Percentiles rank a stretch among this genome's conserved stretches.
Conservation (phyloP, 805 yeast species). For the Tetrapisispora fleetii region DNA sequence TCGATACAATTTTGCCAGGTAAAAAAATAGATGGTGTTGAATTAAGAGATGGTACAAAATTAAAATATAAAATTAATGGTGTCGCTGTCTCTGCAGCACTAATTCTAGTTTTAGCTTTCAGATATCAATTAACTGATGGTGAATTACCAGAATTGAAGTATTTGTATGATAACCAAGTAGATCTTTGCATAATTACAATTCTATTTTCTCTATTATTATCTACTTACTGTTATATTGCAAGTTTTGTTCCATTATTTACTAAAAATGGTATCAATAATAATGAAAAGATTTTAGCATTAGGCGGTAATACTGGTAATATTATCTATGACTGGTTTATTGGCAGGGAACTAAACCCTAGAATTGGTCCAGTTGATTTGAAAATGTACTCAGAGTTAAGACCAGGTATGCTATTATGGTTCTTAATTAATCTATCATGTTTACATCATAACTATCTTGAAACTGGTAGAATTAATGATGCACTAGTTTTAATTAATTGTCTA, state of each 20-base stretch:
- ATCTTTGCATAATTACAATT: slow-evolving; percentile 52
- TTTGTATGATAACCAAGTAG: slow-evolving; percentile 57
- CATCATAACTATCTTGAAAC: slow-evolving; percentile 64
- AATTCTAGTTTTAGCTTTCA: slow-evolving; percentile 35
- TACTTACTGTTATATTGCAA: slow-evolving; percentile 50
- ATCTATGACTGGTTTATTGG: slow-evolving; percentile 96
- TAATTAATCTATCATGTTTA: slow-evolving; percentile 66
- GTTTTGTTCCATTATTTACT: slow-evolving; percentile 48
- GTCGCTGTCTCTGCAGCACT: slow-evolving; percentile 39
- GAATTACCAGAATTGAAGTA: slow-evolving; percentile 71
- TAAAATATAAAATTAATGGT: slow-evolving; percentile 80
- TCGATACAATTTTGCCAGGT: slow-evolving; percentile 66
- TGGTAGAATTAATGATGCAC: slow-evolving; percentile 60
- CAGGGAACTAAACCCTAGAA: slow-evolving; percentile 85
- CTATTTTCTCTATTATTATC: slow-evolving; percentile 58
- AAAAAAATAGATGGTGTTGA: slow-evolving; percentile 50
- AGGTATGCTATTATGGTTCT: slow-evolving; percentile 78
- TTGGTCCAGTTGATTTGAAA: slow-evolving; percentile 76
- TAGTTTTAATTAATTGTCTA: slow-evolving; percentile 54
- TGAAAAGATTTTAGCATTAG: slow-evolving; percentile 68
- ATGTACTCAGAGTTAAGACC: slow-evolving; percentile 91
- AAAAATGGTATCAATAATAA: slow-evolving; percentile 44
- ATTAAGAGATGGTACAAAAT: slow-evolving; percentile 64
- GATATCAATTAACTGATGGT: slow-evolving; percentile 44
- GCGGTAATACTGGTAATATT: slow-evolving; percentile 72